phyloP scores from a whole-genome alignment of 495 filamentous ascomycete genomes.

The Aspergillus leporis region DNA sequence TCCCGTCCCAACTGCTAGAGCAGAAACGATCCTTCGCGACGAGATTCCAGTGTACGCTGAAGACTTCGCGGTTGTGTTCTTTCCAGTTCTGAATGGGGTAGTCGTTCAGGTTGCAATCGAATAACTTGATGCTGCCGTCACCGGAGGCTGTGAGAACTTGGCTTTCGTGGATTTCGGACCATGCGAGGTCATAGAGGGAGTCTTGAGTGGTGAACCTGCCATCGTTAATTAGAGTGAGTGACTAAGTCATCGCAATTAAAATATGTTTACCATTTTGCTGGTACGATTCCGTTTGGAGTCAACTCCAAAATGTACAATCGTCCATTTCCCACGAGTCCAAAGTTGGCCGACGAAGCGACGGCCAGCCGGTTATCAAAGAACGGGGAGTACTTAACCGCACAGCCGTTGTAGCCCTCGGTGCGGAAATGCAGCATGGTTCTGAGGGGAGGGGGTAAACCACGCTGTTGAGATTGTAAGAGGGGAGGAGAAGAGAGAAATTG shows the following conservation, averaged over 20 bases:
- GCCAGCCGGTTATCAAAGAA: slow-evolving; percentile 95
- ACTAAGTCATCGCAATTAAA: background rate
- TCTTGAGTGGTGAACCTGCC: slow-evolving; percentile 92
- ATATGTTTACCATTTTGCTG: slow-evolving; percentile 64
- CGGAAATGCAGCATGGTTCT: slow-evolving; percentile 82
- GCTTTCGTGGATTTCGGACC: slow-evolving; percentile 94
- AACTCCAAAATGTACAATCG: slow-evolving; percentile 79
- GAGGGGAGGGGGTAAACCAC: background rate
- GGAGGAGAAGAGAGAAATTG: background rate
- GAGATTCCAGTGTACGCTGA: slow-evolving; percentile 89
- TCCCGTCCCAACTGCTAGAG: slow-evolving; percentile 91
- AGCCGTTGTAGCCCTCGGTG: slow-evolving; percentile 91
- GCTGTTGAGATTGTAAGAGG: background rate
- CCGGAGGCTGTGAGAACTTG: slow-evolving; percentile 85
- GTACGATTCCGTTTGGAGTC: slow-evolving; percentile 77
- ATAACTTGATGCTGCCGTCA: slow-evolving; percentile 93
- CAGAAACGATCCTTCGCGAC: slow-evolving; percentile 87
- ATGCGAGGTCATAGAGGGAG: slow-evolving; percentile 87
- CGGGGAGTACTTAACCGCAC: slow-evolving; percentile 93
- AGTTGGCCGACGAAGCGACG: slow-evolving; percentile 83
- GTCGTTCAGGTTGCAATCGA: slow-evolving; percentile 72
- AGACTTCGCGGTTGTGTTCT: slow-evolving; percentile 89
- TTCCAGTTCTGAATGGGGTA: slow-evolving; percentile 87
- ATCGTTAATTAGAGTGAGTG: slow-evolving; percentile 7
- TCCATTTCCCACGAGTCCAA: slow-evolving; percentile 95